These are phyloP conservation scores for Lepidium africanum DNA, from an alignment of 345 rosid species.

Conservation along the genomic window DNA sequence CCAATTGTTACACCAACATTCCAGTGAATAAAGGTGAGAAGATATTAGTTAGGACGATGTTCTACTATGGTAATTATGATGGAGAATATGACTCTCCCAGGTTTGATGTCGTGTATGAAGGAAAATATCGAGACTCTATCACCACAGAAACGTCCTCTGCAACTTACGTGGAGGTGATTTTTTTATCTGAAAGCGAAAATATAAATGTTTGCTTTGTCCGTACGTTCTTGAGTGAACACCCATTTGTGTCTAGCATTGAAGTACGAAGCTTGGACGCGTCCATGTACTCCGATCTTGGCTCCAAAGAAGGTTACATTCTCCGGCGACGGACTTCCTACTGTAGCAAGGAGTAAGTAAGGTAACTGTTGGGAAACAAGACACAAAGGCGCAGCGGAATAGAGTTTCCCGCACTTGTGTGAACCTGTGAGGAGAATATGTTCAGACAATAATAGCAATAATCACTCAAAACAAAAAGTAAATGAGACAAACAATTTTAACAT, in stretches of 20 bases:
- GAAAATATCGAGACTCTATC: slow-evolving; percentile 11
- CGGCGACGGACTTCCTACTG: slow-evolving; percentile 9
- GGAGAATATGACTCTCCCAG: not conserved
- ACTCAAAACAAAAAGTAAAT: too few relatives aligned
- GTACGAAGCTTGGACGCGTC: slow-evolving; percentile 11
- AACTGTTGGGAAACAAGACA: too few relatives aligned
- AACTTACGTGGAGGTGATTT: not conserved
- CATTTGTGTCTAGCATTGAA: slow-evolving; percentile 22
- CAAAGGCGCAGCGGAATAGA: too few relatives aligned
- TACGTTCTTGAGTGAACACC: not conserved
- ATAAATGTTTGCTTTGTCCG: slow-evolving; percentile 12
- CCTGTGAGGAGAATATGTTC: too few relatives aligned
- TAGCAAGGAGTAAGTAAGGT: slow-evolving; percentile 11
- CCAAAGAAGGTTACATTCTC: slow-evolving; percentile 13
- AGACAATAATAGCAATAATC: too few relatives aligned
- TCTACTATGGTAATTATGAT: slow-evolving; percentile 16
- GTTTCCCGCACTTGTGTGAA: too few relatives aligned
- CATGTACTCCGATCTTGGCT: slow-evolving; percentile 19
- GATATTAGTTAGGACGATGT: slow-evolving; percentile 17
- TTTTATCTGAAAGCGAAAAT: not conserved
- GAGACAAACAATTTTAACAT: too few relatives aligned
- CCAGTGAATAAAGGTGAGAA: slow-evolving; percentile 15
- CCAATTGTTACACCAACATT: slow-evolving; percentile 19
- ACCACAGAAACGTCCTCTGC: not conserved
- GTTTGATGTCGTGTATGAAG: slow-evolving; percentile 19